These are phyloP conservation scores for Pythium graminicola DNA, from an alignment of 352 stramenopile genomes.

Conservation along the genomic window DNA sequence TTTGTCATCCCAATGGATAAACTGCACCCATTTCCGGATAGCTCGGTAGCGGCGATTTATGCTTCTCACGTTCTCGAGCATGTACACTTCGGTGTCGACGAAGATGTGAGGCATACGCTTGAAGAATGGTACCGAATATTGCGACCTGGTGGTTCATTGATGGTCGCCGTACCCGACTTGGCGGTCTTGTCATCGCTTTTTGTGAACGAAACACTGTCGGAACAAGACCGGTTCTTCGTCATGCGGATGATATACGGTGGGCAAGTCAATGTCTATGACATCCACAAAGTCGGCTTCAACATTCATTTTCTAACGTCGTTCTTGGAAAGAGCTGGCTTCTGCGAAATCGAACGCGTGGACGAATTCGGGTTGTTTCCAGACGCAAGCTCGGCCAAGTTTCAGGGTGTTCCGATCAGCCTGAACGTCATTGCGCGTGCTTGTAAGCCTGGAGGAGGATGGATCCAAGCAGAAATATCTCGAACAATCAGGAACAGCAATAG, in stretches of 20 bases:
- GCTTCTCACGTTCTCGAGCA: slow-evolving; percentile 76
- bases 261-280: slow-evolving; percentile 58
- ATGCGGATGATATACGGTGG: slow-evolving; percentile 74
- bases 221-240: slow-evolving; percentile 50
- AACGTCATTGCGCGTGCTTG: slow-evolving; percentile 48
- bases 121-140: slow-evolving; percentile 70
- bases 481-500: neutral
- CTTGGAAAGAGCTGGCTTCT: slow-evolving; percentile 47
- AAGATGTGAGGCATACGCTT: slow-evolving; percentile 43
- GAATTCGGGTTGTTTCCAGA: slow-evolving; percentile 56
- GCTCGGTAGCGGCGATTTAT: slow-evolving; percentile 58
- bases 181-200: slow-evolving; percentile 53
- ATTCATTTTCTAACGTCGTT: slow-evolving; percentile 40
- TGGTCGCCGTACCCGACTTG: slow-evolving; percentile 65
- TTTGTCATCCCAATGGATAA: slow-evolving; percentile 62
- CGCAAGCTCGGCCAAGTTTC: slow-evolving; percentile 35
- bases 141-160: slow-evolving; percentile 40
- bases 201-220: slow-evolving; percentile 38
- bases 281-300: slow-evolving; percentile 78
- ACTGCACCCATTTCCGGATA: slow-evolving; percentile 53
- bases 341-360: slow-evolving; percentile 36
- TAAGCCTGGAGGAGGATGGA: slow-evolving; percentile 12
- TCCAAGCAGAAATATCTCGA: too few relatives aligned
- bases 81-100: slow-evolving; percentile 44
- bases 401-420: slow-evolving; percentile 50